These are phyloP conservation scores for Agrostemma githago DNA, from an alignment of 148 eudicot genomes.

Conservation along the genomic window DNA sequence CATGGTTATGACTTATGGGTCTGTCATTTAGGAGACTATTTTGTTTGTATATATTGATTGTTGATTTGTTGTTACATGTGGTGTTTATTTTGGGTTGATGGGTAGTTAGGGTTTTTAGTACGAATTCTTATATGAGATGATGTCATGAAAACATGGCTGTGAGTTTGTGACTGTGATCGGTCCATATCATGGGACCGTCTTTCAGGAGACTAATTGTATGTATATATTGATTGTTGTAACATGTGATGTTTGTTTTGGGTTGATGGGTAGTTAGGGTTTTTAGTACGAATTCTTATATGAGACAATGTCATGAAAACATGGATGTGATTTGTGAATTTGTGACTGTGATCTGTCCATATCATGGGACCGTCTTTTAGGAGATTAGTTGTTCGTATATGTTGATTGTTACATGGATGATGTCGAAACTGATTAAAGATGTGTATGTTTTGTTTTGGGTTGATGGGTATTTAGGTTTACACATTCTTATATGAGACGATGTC, in stretches of 20 bases:
- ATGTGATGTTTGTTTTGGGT: not conserved
- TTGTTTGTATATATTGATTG: not conserved
- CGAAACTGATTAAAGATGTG: not conserved
- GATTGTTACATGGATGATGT: not conserved
- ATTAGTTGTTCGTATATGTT: not conserved
- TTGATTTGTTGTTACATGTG: not conserved
- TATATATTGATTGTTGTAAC: not conserved
- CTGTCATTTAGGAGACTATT: too few species aligned
- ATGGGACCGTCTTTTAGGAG: too few species aligned
- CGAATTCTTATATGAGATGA: too few species aligned
- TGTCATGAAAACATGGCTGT: too few species aligned
- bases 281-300: too few species aligned
- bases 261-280: not conserved
- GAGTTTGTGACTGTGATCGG: too few species aligned
- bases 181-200: too few species aligned
- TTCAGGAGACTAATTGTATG: not conserved
- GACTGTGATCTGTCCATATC: too few species aligned
- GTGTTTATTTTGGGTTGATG: not conserved
- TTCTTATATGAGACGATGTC: not conserved
- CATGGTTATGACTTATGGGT: not conserved
- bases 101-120: too few species aligned
- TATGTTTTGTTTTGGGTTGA: not conserved
- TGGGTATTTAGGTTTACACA: too few species aligned
- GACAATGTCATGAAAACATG: too few species aligned
- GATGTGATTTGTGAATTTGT: too few species aligned